phyloP scores from a whole-genome alignment of 2,329 filamentous ascomycete species.

The Bipolaris victoriae region DNA sequence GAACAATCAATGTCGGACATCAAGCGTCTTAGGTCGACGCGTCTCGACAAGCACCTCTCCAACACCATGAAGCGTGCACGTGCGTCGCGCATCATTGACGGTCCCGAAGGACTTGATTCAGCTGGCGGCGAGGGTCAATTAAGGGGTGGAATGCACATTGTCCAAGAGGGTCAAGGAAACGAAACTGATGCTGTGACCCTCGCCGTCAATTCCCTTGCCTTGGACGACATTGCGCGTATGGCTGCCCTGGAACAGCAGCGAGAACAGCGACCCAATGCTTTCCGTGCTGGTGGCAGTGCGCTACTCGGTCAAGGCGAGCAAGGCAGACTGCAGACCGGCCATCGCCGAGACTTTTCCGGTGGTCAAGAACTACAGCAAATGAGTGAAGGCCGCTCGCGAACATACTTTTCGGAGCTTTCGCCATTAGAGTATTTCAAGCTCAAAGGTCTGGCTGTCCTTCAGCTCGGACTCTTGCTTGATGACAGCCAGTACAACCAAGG shows the following conservation, averaged over 20 bases:
- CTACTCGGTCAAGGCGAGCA: constrained; percentile 66
- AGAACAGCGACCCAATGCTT: constrained; percentile 83
- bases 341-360: constrained; percentile 70
- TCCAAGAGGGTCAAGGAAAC: constrained; percentile 75
- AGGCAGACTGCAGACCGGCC: constrained; percentile 71
- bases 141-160: constrained; percentile 72
- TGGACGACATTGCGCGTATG: constrained; percentile 96
- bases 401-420: constrained; percentile 95
- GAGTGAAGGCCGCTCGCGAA: constrained; percentile 65
- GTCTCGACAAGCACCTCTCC: constrained; percentile 91
- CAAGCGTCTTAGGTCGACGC: constrained; percentile 85
- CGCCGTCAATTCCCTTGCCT: constrained; percentile 85
- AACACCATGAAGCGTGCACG: constrained; percentile 90
- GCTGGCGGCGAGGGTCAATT: constrained; percentile 70
- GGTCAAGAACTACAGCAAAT: constrained; percentile 59
- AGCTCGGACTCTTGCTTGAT: constrained; percentile 91
- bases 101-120: constrained; percentile 70
- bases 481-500: constrained; percentile 92
- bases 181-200: constrained; percentile 83
- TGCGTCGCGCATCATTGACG: constrained; percentile 91
- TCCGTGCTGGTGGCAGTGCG: constrained; percentile 75
- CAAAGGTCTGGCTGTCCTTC: constrained; percentile 89
- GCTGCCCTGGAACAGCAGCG: constrained; percentile 94
- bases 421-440: constrained; percentile 97
- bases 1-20: constrained; percentile 97